Evolutionary conservation across 1,284 basidiomycete genomes (phyloP).

Genomic region (Mycena citricolor): DNA sequence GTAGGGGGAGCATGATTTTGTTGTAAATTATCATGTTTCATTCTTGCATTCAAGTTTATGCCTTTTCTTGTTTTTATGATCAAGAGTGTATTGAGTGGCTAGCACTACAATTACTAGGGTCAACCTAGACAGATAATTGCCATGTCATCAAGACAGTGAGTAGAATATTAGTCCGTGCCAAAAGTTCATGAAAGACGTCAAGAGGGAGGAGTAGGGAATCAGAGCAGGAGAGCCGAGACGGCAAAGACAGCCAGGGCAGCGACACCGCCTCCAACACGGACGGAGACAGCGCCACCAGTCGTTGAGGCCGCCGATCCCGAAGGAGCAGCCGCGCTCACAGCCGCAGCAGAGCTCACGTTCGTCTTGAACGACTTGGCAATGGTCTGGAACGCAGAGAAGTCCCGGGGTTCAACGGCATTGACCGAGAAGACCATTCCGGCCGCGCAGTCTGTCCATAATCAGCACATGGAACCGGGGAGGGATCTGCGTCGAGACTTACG

Average conservation of each 20-base stretch:
- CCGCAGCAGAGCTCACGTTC: slow-evolving; percentile 27
- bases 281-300: slow-evolving; percentile 28
- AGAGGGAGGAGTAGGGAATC: slow-evolving; percentile 5
- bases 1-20: slow-evolving; percentile 38
- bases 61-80: slow-evolving; percentile 16
- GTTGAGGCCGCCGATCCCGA: slow-evolving; percentile 28
- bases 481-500: neutral
- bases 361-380: slow-evolving; percentile 35
- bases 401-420: slow-evolving; percentile 49
- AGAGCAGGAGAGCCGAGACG: slow-evolving; percentile 22
- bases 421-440: slow-evolving; percentile 48
- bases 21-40: slow-evolving; percentile 9
- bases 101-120: neutral
- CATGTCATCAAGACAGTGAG: slow-evolving; percentile 7
- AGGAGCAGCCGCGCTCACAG: slow-evolving; percentile 34
- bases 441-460: slow-evolving; percentile 37
- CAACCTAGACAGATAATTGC: neutral
- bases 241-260: slow-evolving; percentile 29
- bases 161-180: neutral
- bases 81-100: slow-evolving; percentile 8
- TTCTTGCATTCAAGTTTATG: slow-evolving; percentile 9
- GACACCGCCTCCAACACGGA: slow-evolving; percentile 30
- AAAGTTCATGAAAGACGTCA: slow-evolving; percentile 10
- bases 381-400: slow-evolving; percentile 43
- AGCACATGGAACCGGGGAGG: neutral